phyloP scores from a whole-genome alignment of 768 basidiomycete genomes.

The Suillus cothurnatus region DNA sequence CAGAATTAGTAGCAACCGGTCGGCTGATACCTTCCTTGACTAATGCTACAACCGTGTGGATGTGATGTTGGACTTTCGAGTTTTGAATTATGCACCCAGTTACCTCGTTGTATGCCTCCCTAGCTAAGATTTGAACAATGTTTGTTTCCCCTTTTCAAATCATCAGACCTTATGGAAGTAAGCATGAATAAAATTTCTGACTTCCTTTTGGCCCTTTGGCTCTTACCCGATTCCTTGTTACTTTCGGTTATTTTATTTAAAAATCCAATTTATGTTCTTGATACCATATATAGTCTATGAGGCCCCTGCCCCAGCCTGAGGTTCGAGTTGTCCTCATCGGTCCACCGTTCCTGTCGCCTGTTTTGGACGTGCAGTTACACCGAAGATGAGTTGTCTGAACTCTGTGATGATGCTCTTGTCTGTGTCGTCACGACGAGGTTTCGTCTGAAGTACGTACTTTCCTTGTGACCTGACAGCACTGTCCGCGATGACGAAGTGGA shows the following conservation, averaged over 20 bases:
- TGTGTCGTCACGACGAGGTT: background rate
- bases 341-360: background rate
- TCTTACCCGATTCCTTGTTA: background rate
- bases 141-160: background rate
- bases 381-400: background rate
- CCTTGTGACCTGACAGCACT: background rate
- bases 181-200: background rate
- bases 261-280: background rate
- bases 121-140: background rate
- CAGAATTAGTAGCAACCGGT: background rate
- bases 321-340: background rate
- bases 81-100: background rate
- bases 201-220: background rate
- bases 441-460: background rate
- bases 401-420: background rate
- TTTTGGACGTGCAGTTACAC: background rate
- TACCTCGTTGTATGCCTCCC: background rate
- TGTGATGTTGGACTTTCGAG: background rate
- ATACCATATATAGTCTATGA: background rate
- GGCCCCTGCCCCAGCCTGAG: background rate
- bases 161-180: background rate
- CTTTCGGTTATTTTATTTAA: background rate
- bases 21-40: background rate
- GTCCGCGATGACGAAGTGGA: too few species aligned
- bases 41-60: background rate